Evolutionary conservation across 345 rosid species (phyloP), one percentile per base, ranked within the genome.

Genomic region (Lepidium didymum): DNA sequence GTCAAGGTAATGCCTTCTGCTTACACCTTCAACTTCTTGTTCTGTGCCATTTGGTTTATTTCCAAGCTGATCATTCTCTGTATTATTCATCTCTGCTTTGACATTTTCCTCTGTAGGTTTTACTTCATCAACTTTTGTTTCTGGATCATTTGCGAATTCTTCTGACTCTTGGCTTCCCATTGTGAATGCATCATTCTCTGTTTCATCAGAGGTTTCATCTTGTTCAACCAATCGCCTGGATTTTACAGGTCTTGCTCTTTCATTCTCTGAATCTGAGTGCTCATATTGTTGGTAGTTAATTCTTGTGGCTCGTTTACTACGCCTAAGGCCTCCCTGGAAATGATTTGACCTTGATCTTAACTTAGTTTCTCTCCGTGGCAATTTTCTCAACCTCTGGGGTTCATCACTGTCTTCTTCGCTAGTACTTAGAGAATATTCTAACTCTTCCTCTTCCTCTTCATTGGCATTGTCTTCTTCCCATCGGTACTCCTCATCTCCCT

Each of bases 401-500:
- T 79, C 90, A 53, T 89, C 90, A 49, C 93, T 93, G 10, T 85
- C 91, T 25, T 85, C 90, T 75, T 93, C 91, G 46, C 95, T 83
- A 40, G 79, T 43, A 56, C 85, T 76, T 41, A 77, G 68, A 27
- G 87, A 87, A 65, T 81, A 86, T 64, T 90, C 85, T 52, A 4
- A 4, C 31, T 89, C 98, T 35, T 84, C 84, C 65, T 89, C 98
- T 41, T 83, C 85, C 37, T 82, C 98, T 46, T 88, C 87, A 62
- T 85, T 86, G 38, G 81, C 82, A 73, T 83, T 82, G 60, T 87
- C 97, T 67, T 82, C 95, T 33, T 90, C 99, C 96, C 90, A 83
- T 56, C 43, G 57, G 73, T 93, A 93, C 79, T 93, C 98, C 68
- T 92, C 98, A 68, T 93, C 97, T 68, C 95, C 99, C 79, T 93